Evolutionary conservation across 2,329 filamentous ascomycete genomes (phyloP).

Genomic region (Aspergillus tubingensis): DNA sequence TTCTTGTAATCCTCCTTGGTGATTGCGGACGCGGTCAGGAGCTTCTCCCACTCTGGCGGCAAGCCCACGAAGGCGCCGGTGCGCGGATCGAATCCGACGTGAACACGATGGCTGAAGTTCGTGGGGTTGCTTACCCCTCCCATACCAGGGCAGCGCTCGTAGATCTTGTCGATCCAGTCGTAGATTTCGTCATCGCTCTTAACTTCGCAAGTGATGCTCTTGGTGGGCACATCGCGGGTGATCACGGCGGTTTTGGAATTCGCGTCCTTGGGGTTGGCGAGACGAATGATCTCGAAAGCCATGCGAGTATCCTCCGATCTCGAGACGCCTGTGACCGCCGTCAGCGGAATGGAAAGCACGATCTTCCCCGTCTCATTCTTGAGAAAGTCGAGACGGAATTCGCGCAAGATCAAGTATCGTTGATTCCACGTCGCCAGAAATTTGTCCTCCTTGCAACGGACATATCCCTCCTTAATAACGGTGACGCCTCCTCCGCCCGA

Average conservation of each 20-base stretch:
- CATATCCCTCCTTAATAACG: slow-evolving; percentile 67
- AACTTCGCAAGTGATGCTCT: slow-evolving; percentile 86
- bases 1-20: slow-evolving; percentile 98
- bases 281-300: slow-evolving; percentile 89
- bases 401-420: slow-evolving; percentile 86
- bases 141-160: slow-evolving; percentile 94
- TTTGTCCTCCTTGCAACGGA: slow-evolving; percentile 74
- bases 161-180: slow-evolving; percentile 98
- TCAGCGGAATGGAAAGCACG: slow-evolving; percentile 79
- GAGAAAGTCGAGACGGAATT: slow-evolving; percentile 91
- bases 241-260: slow-evolving; percentile 68
- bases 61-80: slow-evolving; percentile 94
- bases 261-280: slow-evolving; percentile 60
- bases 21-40: slow-evolving; percentile 93
- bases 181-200: slow-evolving; percentile 97
- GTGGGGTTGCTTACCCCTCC: slow-evolving; percentile 97
- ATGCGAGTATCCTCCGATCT: slow-evolving; percentile 88
- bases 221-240: slow-evolving; percentile 77
- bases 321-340: slow-evolving; percentile 85
- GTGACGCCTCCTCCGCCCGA: slow-evolving; percentile 69
- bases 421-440: slow-evolving; percentile 82
- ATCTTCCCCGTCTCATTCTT: slow-evolving; percentile 88
- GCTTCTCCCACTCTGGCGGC: slow-evolving; percentile 94
- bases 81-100: slow-evolving; percentile 94
- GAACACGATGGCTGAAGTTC: slow-evolving; percentile 95